Base-by-base conservation (phyloP, 2,329 filamentous ascomycete species). In the Aureobasidium sp. region DNA sequence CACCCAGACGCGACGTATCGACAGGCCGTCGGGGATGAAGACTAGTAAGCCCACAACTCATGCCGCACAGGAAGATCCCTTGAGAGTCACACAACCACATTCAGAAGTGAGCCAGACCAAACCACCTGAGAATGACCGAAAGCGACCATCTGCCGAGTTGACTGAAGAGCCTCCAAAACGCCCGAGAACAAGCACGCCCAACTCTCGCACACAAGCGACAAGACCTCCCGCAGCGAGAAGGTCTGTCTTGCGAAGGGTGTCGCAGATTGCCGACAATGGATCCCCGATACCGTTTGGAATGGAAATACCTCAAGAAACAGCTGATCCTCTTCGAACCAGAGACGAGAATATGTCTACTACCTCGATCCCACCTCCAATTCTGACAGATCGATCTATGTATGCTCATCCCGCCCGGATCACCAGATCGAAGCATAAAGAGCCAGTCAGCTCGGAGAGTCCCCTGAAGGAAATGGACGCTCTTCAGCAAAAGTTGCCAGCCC, bases 221-320 rank as follows among this genome's bases (percentile, higher is more conserved):
- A 11, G 11, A 11, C 8, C 37, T 5, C 10, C 15, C 3, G 42
- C 25, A 13, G 29, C 10, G n/a, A 34, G 13, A n/a, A 11, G 21
- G 13, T 32, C 32, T 2, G 59, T 16, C 39, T 45, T 15, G 10
- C 34, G 42, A 55, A 61, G 21, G 62, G 55, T n/a, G 11, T 65
- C 60, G 16, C 27, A 37, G 53, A 44, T 63, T 58, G 60, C 41
- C 50, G 27, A 49, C 32, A 59, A 63, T 44, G 47, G 27, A 36
- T 60, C 36, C n/a, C 50, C 36, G 58, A 44, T 30, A 48, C 16
- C 39, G 3, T 16, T 52, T 45, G 27, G 61, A 41, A 39, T 47
- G 41, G 15, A 61, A 49, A n/a, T 32, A 4, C 41, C 34, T 37
- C 30, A 21, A 15, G 42, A 36, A 5, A 29, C 42, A 21, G 9